A percentile compares a stretch with the other conserved stretches of the same genome.
Evolutionary conservation across 1,139 yeast species (phyloP).

Genomic region (Hyphopichia wangnamkhiaoensis): DNA sequence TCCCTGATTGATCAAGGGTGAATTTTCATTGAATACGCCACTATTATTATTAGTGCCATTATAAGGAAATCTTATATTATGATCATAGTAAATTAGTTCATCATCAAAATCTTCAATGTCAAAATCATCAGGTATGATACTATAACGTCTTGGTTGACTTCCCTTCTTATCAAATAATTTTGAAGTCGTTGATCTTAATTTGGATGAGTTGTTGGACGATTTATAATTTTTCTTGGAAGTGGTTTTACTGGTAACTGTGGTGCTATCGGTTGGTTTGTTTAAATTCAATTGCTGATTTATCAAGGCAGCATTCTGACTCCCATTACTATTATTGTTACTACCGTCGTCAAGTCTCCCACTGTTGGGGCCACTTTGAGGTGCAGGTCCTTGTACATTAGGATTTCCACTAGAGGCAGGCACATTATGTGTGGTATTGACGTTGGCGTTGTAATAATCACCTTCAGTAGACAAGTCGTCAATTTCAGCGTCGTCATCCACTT

Average conservation of each 20-base stretch:
- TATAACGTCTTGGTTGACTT: constrained; percentile 68
- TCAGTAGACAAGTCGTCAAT: constrained; percentile 7
- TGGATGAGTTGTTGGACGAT: constrained; percentile 37
- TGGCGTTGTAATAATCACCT: constrained; percentile 1
- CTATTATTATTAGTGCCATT: constrained; percentile 19
- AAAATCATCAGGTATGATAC: constrained; percentile 69
- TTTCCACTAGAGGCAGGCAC: too few species aligned
- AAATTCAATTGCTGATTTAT: constrained; percentile 3
- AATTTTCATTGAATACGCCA: constrained; percentile 25
- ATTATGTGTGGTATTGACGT: neutral
- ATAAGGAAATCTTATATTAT: constrained; percentile 42
- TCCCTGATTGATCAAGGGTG: constrained; percentile 33
- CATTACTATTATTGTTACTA: constrained; percentile 4
- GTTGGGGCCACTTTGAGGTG: neutral
- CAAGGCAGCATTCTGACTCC: constrained; percentile 4
- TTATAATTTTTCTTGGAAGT: constrained; percentile 27
- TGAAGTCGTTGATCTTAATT: constrained; percentile 66
- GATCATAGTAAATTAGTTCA: constrained; percentile 51
- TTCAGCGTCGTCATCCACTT: constrained; percentile 21
- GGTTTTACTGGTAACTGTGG: constrained; percentile 25
- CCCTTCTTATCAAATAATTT: constrained; percentile 71
- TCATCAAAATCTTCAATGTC: constrained; percentile 68
- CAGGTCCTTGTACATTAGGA: too few species aligned
- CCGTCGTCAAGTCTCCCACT: constrained; percentile 2
- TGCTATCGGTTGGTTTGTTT: constrained; percentile 8